Evolutionary conservation across 2,329 filamentous ascomycete species (phyloP).

Genomic region (Neurospora crassa): DNA sequence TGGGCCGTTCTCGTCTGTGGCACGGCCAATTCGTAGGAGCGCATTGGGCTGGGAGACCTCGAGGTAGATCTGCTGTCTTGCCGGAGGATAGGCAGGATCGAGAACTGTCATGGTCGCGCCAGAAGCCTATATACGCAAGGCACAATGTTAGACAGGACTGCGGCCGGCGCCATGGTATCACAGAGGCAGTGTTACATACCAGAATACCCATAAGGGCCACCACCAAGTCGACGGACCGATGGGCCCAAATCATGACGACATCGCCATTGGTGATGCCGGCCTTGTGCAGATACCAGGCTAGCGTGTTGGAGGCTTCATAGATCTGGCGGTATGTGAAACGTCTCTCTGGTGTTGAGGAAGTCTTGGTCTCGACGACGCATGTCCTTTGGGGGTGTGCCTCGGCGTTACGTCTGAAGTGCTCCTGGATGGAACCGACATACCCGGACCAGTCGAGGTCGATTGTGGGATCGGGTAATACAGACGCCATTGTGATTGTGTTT

Average conservation of each 20-base stretch:
- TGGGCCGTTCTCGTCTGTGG: slow-evolving; percentile 55
- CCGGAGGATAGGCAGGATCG: slow-evolving; percentile 74
- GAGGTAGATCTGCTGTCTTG: slow-evolving; percentile 65
- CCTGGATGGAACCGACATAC: slow-evolving; percentile 52
- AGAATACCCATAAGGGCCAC: slow-evolving; percentile 68
- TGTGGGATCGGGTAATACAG: slow-evolving; percentile 49
- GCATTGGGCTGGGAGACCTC: slow-evolving; percentile 64
- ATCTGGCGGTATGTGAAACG: slow-evolving; percentile 80
- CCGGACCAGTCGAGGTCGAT: slow-evolving; percentile 57
- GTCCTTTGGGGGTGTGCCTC: slow-evolving; percentile 51
- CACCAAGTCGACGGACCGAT: slow-evolving; percentile 62
- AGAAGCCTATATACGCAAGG: slow-evolving; percentile 29
- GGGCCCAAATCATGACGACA: slow-evolving; percentile 86
- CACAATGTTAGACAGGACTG: neutral
- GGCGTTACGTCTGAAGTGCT: slow-evolving; percentile 60
- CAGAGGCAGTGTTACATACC: slow-evolving; percentile 23
- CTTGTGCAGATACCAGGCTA: slow-evolving; percentile 70
- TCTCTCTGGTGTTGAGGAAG: slow-evolving; percentile 42
- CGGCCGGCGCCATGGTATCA: neutral
- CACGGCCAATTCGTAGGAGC: slow-evolving; percentile 61
- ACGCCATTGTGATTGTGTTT: neutral
- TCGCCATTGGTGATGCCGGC: slow-evolving; percentile 69
- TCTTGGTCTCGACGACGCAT: slow-evolving; percentile 41
- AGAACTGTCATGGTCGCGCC: slow-evolving; percentile 58
- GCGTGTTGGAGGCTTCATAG: slow-evolving; percentile 68